Conservation (phyloP, 257 asterid species). For the Petrea volubilis region DNA sequence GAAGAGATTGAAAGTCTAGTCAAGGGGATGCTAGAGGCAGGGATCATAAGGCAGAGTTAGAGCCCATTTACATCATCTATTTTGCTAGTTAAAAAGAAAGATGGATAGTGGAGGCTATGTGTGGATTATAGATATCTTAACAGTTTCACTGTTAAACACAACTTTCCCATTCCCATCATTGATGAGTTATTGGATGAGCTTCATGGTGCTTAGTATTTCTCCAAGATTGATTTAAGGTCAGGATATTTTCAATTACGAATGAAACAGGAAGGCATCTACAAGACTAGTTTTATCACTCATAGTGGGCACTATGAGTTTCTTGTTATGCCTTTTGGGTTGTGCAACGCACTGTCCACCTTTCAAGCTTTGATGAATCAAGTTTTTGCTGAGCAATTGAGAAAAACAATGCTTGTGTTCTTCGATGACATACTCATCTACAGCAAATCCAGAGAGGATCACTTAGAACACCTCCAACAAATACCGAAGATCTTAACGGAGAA, state of each 20-base stretch:
- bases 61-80: background rate
- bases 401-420: background rate
- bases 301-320: background rate
- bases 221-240: background rate
- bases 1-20: background rate
- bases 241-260: background rate
- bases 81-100: background rate
- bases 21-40: background rate
- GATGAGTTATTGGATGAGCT: background rate
- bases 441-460: background rate
- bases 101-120: background rate
- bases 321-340: background rate
- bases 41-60: background rate
- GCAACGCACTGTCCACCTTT: background rate
- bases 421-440: background rate
- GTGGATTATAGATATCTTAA: background rate
- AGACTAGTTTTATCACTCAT: background rate
- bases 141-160: background rate
- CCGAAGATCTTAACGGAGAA: accelerated
- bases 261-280: background rate
- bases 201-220: background rate
- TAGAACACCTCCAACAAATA: background rate
- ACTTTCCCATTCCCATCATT: background rate
- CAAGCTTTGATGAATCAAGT: background rate
- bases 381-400: background rate